These are phyloP conservation scores for Scytalidium sp. DNA, from an alignment of 2,329 filamentous ascomycete genomes.

Conservation along the genomic window DNA sequence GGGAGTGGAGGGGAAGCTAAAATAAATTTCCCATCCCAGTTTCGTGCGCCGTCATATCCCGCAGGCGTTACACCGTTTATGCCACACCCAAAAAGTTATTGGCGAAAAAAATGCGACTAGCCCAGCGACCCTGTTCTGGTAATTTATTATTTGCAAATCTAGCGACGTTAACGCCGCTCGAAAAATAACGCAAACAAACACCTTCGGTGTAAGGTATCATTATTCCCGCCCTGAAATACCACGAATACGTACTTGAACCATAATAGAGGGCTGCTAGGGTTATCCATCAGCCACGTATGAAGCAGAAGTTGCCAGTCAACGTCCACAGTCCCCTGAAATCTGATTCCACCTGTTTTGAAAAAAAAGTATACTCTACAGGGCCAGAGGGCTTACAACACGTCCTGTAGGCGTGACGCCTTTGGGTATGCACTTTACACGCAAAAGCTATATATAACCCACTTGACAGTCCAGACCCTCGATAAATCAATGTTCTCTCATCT, in stretches of 20 bases:
- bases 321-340: too few relatives aligned
- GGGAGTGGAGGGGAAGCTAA: not conserved
- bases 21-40: not conserved
- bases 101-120: too few relatives aligned
- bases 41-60: not conserved
- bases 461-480: not conserved
- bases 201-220: not conserved
- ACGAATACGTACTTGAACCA: too few relatives aligned
- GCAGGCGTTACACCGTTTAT: not conserved
- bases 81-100: not conserved
- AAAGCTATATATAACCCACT: not conserved
- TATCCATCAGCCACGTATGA: too few relatives aligned
- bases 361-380: too few relatives aligned
- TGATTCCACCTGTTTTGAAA: too few relatives aligned
- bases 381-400: not conserved
- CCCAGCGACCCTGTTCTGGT: too few relatives aligned
- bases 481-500: constrained; percentile 48
- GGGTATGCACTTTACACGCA: not conserved
- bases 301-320: too few relatives aligned
- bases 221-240: not conserved
- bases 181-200: not conserved
- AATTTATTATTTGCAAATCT: not conserved
- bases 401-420: not conserved
- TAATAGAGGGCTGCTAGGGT: too few relatives aligned
- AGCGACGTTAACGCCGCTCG: not conserved